Base-by-base conservation (phyloP, 2,329 filamentous ascomycete species). In the Sclerotinia sclerotiorum region DNA sequence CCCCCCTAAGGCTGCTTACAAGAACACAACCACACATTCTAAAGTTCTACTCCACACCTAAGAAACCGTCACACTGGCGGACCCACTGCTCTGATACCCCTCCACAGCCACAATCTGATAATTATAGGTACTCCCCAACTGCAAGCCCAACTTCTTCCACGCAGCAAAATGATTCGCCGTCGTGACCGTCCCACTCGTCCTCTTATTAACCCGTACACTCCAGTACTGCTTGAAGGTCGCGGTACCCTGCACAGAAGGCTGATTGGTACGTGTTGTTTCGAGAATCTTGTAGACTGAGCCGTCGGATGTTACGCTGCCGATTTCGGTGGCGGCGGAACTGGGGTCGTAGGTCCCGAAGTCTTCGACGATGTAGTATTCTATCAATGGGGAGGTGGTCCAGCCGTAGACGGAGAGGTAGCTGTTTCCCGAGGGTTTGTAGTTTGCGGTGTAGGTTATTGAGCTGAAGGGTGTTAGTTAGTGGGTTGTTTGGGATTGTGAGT, bases 401-500 rank as follows among this genome's bases (percentile, higher is more conserved):
- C 85, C 85, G 74, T 88, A 87, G 24, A 87, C 76, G 27, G 84
- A 78, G n/a, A 88, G 80, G 75, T 87, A 87, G 24, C 74, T 74
- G 77, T 83, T 82, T 39, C 80, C 80, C 27, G 73, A 75, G 19
- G 79, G 77, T 46, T 72, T 77, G 76, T 78, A 83, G 55, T 74
- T 77, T 32, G 79, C 82, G 35, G 72, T 76, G 77, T 80, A 84
- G 62, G 72, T 80, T 70, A 84, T 81, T 56, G 73, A 73, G 56
- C 80, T 69, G 48, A 27, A 19, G 24, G 3, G 19, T 10, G 27
- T n/a, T 52, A 11, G 5, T 39, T 29, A 61, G 42, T 24, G 19
- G 29, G 27, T 66, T 17, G 21, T 19, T 42, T 42, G 13, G 39
- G 13, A 35, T 35, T 35, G 35, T 35, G 35, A 10, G 10, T 8